Evolutionary conservation across 2,329 filamentous ascomycete species (phyloP), one percentile per base, ranked within the genome.

Genomic region (Xylariaceae sp.): DNA sequence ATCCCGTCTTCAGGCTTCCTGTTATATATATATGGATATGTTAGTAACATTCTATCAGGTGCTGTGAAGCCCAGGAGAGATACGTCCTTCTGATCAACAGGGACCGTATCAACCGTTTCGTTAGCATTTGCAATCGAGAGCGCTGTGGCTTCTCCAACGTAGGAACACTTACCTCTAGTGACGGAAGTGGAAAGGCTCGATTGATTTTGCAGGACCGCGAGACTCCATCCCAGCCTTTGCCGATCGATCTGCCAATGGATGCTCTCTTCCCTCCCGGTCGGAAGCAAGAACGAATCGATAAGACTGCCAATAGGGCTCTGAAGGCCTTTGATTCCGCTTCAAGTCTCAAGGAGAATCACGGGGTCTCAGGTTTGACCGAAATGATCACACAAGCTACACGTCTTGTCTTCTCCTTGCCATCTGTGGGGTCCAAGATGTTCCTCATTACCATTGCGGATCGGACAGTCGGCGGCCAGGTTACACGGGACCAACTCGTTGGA

Each of bases 391-490:
- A 93, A 73, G 92, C 94, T 14, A 85, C 91, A 1, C 86, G 92
- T 66, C 82, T 92, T 60, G 92, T 98, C 2, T 86, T 98, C 52
- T 86, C 86, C 46, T 81, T 98, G 49, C 94, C 95, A 17, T 85
- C 93, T 1, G 95, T 98, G 19, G 94, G 92, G n/a, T 97, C 93
- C 19, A 98, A 98, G 76, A 92, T 89, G 19, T 99, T 98, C 79
- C 82, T 99, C 33, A 97, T 99, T 70, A 98, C 95, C 1, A 99
- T 98, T 65, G 93, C 90, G 46, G 95, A 98, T 74, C 86, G 95
- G 61, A 92, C 90, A 24, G 93, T 98, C 26, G 94, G 94, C 63
- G 95, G 94, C 47, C 82, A 98, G 56, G 92, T 91, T 6, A 87
- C 89, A 8, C 86, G 93, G 62, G 95, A 98, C 71, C 95, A 98